Base-by-base conservation (phyloP, 495 filamentous ascomycete species). In the Arthonia radiata region DNA sequence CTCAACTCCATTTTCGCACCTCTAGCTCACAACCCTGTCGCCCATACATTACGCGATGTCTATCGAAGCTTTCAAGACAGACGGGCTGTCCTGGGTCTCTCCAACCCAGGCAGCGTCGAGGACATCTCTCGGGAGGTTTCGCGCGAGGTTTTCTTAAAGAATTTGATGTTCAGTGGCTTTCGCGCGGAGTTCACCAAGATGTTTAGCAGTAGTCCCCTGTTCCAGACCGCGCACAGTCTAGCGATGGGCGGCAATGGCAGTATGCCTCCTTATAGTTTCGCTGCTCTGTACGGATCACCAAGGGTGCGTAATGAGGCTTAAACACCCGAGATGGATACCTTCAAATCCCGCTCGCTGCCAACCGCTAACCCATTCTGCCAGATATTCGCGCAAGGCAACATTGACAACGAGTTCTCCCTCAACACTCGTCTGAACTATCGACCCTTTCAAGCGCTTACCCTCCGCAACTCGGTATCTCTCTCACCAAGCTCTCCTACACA, bases 151-250 rank as follows among this genome's bases (percentile, higher is more conserved):
- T 68, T 93, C 46, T 65, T 91, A 37, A 80, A 68, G 48, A 91
- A 92, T 54, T 74, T 77, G 44, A 86, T 82, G 65, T 94, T 94
- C 60, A 63, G 75, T 12, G 89, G 89, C 31, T 61, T 99, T 44
- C 73, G 80, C 36, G 89, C 86, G 42, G 89, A 99, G 49, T 52
- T 94, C 41, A 91, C 74, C 35, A 99, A 93, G 61, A 71, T 75
- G 38, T 82, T 93, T 54, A 77, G 78, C 57, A 61, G 91, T 42
- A 62, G 67, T 35, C 89, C 86, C 25, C 55, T 94, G 40, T 99
- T 99, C 62, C 83, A 93, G 49, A 72, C 92, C 32, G 91, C 82
- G 27, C 89, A 99, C 59, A 72, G 82, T 28, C 86, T 99, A 46
- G 65, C 82, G 17, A 78, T 92, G 68, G 83, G 89, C 31, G 63